Conservation (phyloP, 108 stramenopile genomes). For the Nitzschia sp. region DNA sequence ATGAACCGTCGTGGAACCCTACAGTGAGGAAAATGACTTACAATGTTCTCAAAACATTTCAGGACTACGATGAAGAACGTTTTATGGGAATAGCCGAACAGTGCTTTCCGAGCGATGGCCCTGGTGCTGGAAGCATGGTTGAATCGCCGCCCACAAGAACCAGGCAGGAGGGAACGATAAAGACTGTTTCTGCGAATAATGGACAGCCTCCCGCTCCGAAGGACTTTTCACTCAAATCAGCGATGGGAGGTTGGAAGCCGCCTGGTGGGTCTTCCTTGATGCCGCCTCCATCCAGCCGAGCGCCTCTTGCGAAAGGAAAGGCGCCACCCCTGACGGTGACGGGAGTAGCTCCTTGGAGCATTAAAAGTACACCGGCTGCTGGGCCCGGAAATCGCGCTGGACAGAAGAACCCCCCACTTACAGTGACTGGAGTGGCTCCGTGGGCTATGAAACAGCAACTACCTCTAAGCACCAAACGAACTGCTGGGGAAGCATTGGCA, state of each 20-base stretch:
- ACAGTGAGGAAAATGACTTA: conserved; percentile 87
- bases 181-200: neutral
- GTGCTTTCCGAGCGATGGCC: conserved; percentile 3
- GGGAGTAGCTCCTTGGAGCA: conserved; percentile 81
- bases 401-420: conserved; percentile 45
- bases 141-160: neutral
- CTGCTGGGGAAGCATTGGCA: neutral
- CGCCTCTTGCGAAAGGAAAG: neutral
- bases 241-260: conserved; percentile 73
- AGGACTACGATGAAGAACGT: conserved; percentile 28
- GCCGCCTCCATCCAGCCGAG: conserved; percentile 29
- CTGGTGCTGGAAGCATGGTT: neutral
- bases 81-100: conserved; percentile 13
- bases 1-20: conserved; percentile 78
- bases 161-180: neutral
- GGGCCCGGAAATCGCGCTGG: neutral
- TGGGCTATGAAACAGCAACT: conserved; percentile 48
- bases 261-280: conserved; percentile 2
- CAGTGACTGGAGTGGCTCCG: conserved; percentile 80
- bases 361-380: neutral
- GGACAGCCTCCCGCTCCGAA: conserved; percentile 7
- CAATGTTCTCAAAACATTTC: conserved; percentile 47
- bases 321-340: conserved; percentile 66
- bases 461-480: neutral
- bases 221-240: conserved; percentile 56